Evolutionary conservation across 2,329 filamentous ascomycete genomes (phyloP), one percentile per base, ranked within the genome.

Genomic region (Cordyceps javanica): DNA sequence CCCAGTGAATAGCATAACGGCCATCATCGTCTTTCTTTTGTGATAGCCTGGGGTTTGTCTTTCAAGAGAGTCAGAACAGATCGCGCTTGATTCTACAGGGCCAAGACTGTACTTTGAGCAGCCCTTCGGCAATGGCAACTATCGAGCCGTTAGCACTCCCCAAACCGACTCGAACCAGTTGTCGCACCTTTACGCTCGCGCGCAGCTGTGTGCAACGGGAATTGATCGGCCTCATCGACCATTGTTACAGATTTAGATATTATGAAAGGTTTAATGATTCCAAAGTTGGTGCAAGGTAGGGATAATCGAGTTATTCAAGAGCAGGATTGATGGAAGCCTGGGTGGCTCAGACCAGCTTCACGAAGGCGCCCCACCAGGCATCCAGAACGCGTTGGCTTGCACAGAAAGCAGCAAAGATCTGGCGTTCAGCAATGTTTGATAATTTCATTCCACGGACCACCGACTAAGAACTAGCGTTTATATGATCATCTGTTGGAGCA

Each of bases 1-100:
- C 93, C 94, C 94, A 99, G 77, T 99, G 94, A 58, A 97, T 85
- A 2, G 94, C 87, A 38, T 96, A 82, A 45, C 94, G 89, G 16
- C 91, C 90, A 70, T 99, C 94, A 50, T 90, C 87, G 67, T 99
- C 94, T 66, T 86, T 84, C 59, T 73, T 73, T 48, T 76, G 79
- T 26, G 90, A 86, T 39, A 95, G 82, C 66, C 89, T 92, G 2
- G 89, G 86, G 67, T 96, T 91, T 63, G 86, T 85, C 88, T 93
- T 57, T 34, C 28, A 10, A 21, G 19, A 53, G 44, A 44, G 16
- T 58, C 21, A 30, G 50, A 19, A 19, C 23, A 52, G 11, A 19
- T 5, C 21, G 19, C 5, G 16, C 10, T 28, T 51, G 23, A 23
- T 11, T 2, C 28, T 13, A 13, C 23, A 32, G 45, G 10, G n/a